Evolutionary conservation across 2,329 filamentous ascomycete species (phyloP), one percentile per base, ranked within the genome.

Genomic region (Aureobasidium vineae): DNA sequence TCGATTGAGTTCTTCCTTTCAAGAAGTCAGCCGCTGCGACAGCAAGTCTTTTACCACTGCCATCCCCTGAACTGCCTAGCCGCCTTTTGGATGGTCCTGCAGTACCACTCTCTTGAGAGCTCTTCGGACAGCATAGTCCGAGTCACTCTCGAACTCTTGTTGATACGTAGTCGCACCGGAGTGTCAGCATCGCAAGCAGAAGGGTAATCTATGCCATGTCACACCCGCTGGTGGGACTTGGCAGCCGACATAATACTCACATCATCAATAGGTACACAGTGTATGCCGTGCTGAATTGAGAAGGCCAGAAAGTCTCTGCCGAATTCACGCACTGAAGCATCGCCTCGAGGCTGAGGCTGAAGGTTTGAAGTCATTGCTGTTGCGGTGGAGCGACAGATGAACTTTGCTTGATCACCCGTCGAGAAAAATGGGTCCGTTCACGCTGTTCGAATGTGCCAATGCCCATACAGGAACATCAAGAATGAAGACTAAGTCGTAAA

Each of bases 231-330:
- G 15, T 10, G 28, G n/a, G 38, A 26, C 19, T 23, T 21, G 52
- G 41, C 19, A 40, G 36, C 6, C 7, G 3, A 13, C 15, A 19
- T 11, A 47, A 50, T 15, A 71, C 74, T 65, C 68, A 75, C 75
- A 67, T 75, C 72, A 53, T 77, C 75, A n/a, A 77, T 70, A 7
- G 75, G 75, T 4, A 75, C 69, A 56, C 72, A 74, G 66, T 73
- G 70, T 45, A 74, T 70, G 33, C 69, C 66, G 31, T 74, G 64
- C 41, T 73, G 36, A 2, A 68, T 28, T 6, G 64, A 67, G 26
- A 65, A 68, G 33, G 38, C 49, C 3, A 70, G 65, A 60, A 71
- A 76, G n/a, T 69, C 68, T 47, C 74, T 67, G 5, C 69, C 70
- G n/a, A 43, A 66, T 36, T 69, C 70, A 11, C 56, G 31, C 15